Evolutionary conservation across 495 filamentous ascomycete genomes (phyloP).

Genomic region (Neurospora sp.): DNA sequence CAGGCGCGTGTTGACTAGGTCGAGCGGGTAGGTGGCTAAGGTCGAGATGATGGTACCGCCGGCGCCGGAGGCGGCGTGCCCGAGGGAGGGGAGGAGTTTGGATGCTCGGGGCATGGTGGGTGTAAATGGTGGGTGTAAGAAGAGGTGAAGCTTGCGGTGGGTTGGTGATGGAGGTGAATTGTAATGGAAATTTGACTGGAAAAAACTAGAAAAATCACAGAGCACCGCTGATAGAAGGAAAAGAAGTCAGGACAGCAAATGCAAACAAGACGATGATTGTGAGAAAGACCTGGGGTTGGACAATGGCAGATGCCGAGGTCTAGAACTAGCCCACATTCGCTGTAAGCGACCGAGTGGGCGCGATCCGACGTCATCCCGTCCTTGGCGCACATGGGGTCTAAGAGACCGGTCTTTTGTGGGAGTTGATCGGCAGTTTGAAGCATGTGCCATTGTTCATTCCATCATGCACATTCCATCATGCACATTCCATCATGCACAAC

Average conservation of each 20-base stretch:
- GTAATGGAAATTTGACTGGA: background rate
- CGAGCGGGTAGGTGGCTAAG: conserved; percentile 70
- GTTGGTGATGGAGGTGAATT: background rate
- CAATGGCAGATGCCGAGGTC: background rate
- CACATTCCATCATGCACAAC: too few relatives aligned
- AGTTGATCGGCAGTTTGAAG: background rate
- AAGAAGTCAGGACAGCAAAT: too few relatives aligned
- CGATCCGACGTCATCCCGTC: background rate
- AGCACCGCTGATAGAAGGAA: background rate
- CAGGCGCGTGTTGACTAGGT: conserved; percentile 74
- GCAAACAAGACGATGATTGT: background rate
- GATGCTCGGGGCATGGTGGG: conserved; percentile 12
- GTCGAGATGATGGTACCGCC: conserved; percentile 74
- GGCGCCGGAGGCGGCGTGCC: conserved; percentile 76
- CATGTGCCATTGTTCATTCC: background rate
- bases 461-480: background rate
- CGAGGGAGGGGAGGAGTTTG: conserved; percentile 63
- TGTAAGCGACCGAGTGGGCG: background rate
- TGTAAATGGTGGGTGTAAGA: background rate
- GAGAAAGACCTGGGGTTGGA: background rate
- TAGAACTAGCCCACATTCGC: background rate
- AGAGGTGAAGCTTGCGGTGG: background rate
- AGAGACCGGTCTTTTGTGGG: too few relatives aligned
- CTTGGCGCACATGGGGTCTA: background rate
- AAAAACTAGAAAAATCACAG: background rate